A percentile compares a stretch with the other conserved stretches of the same genome.
Conservation (phyloP, 805 yeast genomes). For the Sugiyamaella qingdaonensis region DNA sequence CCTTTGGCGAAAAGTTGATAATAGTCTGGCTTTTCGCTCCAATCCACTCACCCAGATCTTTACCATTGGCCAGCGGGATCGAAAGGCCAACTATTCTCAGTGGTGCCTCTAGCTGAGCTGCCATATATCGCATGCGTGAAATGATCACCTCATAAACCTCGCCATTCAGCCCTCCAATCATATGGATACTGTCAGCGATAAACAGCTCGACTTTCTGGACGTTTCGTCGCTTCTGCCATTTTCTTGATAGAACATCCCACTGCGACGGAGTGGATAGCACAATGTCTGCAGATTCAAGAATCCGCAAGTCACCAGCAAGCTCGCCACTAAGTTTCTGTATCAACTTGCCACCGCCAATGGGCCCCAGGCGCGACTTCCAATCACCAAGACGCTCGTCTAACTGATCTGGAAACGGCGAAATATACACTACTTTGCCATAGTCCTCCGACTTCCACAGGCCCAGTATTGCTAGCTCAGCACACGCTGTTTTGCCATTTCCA, state of each 20-base stretch:
- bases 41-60: conserved; percentile 83
- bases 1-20: conserved; percentile 66
- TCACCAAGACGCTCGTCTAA: conserved; percentile 43
- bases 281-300: conserved; percentile 59
- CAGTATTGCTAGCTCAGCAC: conserved; percentile 70
- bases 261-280: conserved; percentile 75
- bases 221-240: conserved; percentile 75
- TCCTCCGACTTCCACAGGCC: conserved; percentile 62
- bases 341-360: conserved; percentile 52
- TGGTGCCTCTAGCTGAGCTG: conserved; percentile 54
- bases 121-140: conserved; percentile 67
- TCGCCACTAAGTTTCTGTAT: conserved; percentile 60
- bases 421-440: conserved; percentile 65
- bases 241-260: conserved; percentile 65
- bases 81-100: conserved; percentile 67
- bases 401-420: conserved; percentile 58
- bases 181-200: conserved; percentile 71
- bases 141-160: conserved; percentile 63
- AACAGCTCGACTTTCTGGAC: conserved; percentile 64
- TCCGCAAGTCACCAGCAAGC: conserved; percentile 46
- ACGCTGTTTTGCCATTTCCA: conserved; percentile 68
- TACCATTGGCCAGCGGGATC: conserved; percentile 65
- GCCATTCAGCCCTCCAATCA: conserved; percentile 58
- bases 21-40: conserved; percentile 58
- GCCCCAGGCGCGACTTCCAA: conserved; percentile 42